Percentiles rank a stretch among this genome's conserved stretches.
phyloP scores from a whole-genome alignment of 768 basidiomycete species.

The Nevesoporus exiguus region DNA sequence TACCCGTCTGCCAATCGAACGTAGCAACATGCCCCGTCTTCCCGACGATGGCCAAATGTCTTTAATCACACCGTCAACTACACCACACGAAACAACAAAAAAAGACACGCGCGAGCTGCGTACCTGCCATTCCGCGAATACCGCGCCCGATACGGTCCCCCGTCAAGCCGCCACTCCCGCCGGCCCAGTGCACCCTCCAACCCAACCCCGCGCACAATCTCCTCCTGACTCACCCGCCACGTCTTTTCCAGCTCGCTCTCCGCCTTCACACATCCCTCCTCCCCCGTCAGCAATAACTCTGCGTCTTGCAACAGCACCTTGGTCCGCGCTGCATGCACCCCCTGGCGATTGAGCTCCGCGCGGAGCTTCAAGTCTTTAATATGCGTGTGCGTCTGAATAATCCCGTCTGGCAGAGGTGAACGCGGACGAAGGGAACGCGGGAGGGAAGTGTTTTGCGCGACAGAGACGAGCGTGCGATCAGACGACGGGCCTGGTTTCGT shows the following conservation, averaged over 20 bases:
- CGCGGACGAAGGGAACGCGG: conserved; percentile 66
- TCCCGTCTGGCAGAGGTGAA: conserved; percentile 43
- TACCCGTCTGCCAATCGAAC: conserved; percentile 90
- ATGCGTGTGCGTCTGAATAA: conserved; percentile 50
- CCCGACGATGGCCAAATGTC: conserved; percentile 86
- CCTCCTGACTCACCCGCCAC: conserved; percentile 82
- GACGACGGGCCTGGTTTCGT: conserved; percentile 24
- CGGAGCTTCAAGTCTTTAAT: conserved; percentile 76
- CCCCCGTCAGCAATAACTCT: conserved; percentile 64
- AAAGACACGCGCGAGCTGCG: conserved; percentile 16
- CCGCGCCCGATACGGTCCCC: conserved; percentile 78
- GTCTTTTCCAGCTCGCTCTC: conserved; percentile 84
- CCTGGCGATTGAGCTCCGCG: conserved; percentile 60
- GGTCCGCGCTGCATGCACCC: conserved; percentile 57
- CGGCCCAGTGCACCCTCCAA: conserved; percentile 73
- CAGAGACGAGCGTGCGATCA: conserved; percentile 56
- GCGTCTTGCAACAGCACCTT: conserved; percentile 66
- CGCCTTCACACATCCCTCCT: conserved; percentile 68
- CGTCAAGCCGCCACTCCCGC: conserved; percentile 77
- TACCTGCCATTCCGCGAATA: conserved; percentile 92
- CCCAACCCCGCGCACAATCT: conserved; percentile 64
- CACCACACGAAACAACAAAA: neutral
- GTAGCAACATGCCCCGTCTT: conserved; percentile 83
- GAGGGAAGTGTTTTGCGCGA: conserved; percentile 54
- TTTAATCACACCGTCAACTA: conserved; percentile 23